These are phyloP conservation scores for Rutidosis leptorrhynchoides DNA, from an alignment of 129 eudicot species.

Conservation along the genomic window DNA sequence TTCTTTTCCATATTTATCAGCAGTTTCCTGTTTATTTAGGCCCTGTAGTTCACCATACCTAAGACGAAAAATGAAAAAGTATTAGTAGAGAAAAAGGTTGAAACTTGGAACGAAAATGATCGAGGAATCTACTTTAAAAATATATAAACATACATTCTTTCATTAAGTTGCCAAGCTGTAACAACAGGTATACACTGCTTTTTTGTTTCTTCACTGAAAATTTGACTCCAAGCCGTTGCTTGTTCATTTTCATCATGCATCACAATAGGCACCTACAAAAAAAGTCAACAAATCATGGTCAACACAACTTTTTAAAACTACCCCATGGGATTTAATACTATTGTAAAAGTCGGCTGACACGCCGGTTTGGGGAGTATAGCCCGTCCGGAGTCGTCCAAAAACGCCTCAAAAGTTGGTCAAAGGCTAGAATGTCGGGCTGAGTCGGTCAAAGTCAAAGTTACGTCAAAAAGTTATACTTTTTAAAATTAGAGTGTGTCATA, in stretches of 20 bases:
- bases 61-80: background rate
- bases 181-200: slow-evolving; percentile 87
- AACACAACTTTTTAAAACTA: background rate
- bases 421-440: no score
- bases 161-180: slow-evolving; percentile 97
- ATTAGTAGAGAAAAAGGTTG: background rate
- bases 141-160: slow-evolving; percentile 62
- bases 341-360: no score
- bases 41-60: slow-evolving; percentile 99
- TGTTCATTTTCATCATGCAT: slow-evolving; percentile 85
- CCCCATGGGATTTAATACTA: no score
- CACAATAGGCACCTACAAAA: slow-evolving; percentile 79
- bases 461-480: no score
- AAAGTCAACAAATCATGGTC: background rate
- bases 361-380: no score
- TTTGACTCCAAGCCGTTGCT: slow-evolving; percentile 85
- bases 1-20: slow-evolving; percentile 86
- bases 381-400: no score
- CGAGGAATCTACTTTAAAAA: background rate
- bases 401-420: no score
- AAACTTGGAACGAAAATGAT: background rate
- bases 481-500: no score
- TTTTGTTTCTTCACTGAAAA: slow-evolving; percentile 83
- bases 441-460: no score
- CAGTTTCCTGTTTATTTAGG: slow-evolving; percentile 95